These are phyloP conservation scores for Neostapfia colusana DNA, from an alignment of 176 grass and related monocot species.

Conservation along the genomic window DNA sequence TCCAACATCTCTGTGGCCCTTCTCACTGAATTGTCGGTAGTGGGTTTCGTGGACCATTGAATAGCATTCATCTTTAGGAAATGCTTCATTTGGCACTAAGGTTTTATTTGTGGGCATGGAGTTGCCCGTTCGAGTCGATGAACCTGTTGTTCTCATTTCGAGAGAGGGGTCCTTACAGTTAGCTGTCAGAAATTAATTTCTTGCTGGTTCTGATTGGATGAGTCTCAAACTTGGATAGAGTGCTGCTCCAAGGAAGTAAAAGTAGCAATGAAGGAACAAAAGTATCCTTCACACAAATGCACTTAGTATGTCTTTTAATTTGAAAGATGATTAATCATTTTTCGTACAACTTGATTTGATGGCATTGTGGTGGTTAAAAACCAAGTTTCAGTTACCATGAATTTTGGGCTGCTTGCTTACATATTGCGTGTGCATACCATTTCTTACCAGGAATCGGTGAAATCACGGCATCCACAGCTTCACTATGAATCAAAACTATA, in stretches of 20 bases:
- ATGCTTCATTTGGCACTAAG: not conserved
- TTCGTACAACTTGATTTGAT: conserved; percentile 8
- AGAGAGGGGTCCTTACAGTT: not conserved
- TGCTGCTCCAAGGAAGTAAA: not conserved
- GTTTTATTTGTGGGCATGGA: not conserved
- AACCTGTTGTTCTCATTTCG: not conserved
- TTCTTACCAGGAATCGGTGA: conserved; percentile 59
- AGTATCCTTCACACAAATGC: not conserved
- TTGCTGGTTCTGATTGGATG: not conserved
- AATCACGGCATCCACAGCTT: conserved; percentile 69
- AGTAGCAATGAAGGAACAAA: not conserved
- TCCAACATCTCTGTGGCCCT: not conserved
- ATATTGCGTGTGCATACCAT: conserved; percentile 8
- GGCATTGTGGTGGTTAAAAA: not conserved
- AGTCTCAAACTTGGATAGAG: not conserved
- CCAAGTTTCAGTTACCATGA: not conserved
- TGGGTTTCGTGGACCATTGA: not conserved
- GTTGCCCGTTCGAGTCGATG: conserved; percentile 8
- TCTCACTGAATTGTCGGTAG: not conserved
- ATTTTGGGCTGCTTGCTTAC: not conserved
- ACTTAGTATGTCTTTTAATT: not conserved
- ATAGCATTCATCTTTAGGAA: not conserved
- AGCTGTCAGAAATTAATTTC: not conserved
- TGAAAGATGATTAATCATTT: not conserved
- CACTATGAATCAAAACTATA: conserved; percentile 81